These are phyloP conservation scores for Carex arenaria DNA, from an alignment of 202 grass and related monocot species.

Conservation along the genomic window DNA sequence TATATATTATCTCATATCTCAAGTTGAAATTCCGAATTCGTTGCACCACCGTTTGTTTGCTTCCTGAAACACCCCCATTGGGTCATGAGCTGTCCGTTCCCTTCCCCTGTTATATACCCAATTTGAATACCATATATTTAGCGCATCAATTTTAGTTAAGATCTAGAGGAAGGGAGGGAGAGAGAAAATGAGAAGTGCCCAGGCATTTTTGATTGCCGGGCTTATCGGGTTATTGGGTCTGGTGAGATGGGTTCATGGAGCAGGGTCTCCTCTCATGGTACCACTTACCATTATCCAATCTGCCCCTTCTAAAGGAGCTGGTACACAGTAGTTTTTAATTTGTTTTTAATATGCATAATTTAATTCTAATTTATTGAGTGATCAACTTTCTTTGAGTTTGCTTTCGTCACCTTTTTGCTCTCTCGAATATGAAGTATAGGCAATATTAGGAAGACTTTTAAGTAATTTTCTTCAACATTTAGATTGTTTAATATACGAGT, in stretches of 20 bases:
- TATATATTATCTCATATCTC: not conserved
- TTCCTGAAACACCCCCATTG: slow-evolving; percentile 14
- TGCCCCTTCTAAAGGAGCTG: slow-evolving; percentile 50
- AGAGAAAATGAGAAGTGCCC: not conserved
- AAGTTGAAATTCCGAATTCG: not conserved
- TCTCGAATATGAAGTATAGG: not conserved
- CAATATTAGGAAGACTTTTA: not conserved
- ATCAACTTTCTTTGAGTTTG: slow-evolving; percentile 4
- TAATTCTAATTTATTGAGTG: not conserved
- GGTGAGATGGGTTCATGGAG: not conserved
- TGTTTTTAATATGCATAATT: not conserved
- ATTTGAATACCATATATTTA: slow-evolving; percentile 7
- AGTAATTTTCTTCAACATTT: not conserved
- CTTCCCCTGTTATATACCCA: slow-evolving; percentile 14
- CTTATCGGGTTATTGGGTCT: slow-evolving; percentile 20
- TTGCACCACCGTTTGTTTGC: slow-evolving; percentile 7
- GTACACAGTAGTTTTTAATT: slow-evolving; percentile 25
- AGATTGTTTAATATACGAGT: not conserved
- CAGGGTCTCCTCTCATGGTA: slow-evolving; percentile 32
- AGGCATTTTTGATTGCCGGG: not conserved
- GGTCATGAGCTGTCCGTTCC: slow-evolving; percentile 23
- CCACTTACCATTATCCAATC: slow-evolving; percentile 60
- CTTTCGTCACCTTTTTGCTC: not conserved
- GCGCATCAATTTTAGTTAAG: not conserved
- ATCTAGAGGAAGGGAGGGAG: not conserved